Evolutionary conservation across 2,329 filamentous ascomycete species (phyloP).

Genomic region (Zymoseptoria pseudotritici): DNA sequence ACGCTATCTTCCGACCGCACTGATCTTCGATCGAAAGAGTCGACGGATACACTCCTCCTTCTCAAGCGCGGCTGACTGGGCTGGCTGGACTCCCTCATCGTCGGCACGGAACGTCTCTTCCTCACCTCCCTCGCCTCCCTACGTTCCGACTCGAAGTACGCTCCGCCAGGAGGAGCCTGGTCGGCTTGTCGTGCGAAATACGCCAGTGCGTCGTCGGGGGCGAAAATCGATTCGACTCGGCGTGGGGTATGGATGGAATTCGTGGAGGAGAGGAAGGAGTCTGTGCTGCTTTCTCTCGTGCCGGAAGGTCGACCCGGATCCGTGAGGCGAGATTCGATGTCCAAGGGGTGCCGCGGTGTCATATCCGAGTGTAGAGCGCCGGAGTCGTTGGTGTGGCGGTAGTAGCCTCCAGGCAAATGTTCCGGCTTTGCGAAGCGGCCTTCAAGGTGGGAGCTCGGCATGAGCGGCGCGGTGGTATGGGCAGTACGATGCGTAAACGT

Average conservation of each 20-base stretch:
- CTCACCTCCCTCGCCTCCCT: neutral
- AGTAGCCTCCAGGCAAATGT: constrained; percentile 60
- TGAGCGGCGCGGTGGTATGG: constrained; percentile 52
- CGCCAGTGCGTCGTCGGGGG: constrained; percentile 64
- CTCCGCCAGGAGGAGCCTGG: constrained; percentile 39
- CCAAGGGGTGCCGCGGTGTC: constrained; percentile 32
- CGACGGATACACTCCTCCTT: neutral
- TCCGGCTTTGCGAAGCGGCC: constrained; percentile 71
- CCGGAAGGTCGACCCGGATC: neutral
- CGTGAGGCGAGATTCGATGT: constrained; percentile 4
- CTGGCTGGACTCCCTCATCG: neutral
- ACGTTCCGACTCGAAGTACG: constrained; percentile 32
- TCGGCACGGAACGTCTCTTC: neutral
- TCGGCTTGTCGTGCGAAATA: constrained; percentile 59
- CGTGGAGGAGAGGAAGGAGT: constrained; percentile 59
- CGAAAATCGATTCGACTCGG: constrained; percentile 66
- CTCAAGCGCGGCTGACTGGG: too few relatives aligned
- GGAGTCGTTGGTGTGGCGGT: constrained; percentile 63
- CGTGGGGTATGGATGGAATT: constrained; percentile 61
- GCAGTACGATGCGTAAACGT: constrained; percentile 55
- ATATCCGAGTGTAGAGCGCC: constrained; percentile 49
- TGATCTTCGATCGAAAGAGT: constrained; percentile 1
- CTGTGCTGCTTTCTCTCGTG: constrained; percentile 21
- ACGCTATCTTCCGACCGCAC: constrained; percentile 11
- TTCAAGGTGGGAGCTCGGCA: constrained; percentile 67